Conservation (phyloP, 139 green algal species). For the Auxenochlorella pyrenoidosa region DNA sequence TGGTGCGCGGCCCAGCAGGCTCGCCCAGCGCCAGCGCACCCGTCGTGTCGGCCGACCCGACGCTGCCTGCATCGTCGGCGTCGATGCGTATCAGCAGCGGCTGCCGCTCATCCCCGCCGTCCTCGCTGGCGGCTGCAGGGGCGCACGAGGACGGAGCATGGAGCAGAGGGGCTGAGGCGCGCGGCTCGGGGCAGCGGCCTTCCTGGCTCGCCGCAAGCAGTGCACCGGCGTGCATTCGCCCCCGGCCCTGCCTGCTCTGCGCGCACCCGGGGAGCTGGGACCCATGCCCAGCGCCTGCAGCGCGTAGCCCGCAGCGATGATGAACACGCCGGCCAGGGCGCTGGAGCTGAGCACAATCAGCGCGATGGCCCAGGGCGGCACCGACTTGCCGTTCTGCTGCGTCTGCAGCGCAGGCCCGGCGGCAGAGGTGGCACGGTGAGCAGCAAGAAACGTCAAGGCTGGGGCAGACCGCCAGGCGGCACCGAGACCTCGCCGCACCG, state of each 20-base stretch:
- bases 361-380: slow-evolving; percentile 59
- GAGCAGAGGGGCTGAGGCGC: too few relatives aligned
- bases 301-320: slow-evolving; percentile 34
- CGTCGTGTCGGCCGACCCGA: slow-evolving; percentile 50
- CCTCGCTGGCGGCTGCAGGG: slow-evolving; percentile 30
- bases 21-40: neutral
- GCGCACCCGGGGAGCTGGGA: neutral
- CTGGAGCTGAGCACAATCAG: slow-evolving; percentile 63
- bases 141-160: too few relatives aligned
- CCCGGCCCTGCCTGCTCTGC: too few relatives aligned
- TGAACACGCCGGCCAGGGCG: slow-evolving; percentile 42
- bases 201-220: too few relatives aligned
- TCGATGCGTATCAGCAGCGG: slow-evolving; percentile 60
- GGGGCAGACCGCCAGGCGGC: too few relatives aligned
- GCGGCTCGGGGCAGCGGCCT: too few relatives aligned
- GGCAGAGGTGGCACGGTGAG: too few relatives aligned
- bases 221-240: too few relatives aligned
- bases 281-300: slow-evolving; percentile 23
- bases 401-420: neutral
- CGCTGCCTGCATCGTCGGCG: slow-evolving; percentile 55
- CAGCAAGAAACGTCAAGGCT: too few relatives aligned
- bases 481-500: too few relatives aligned
- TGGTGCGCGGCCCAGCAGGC: neutral
- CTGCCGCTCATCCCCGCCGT: slow-evolving; percentile 41
- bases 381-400: neutral